Base-by-base conservation (phyloP, 306 rosid species). In the Myrica gale region DNA sequence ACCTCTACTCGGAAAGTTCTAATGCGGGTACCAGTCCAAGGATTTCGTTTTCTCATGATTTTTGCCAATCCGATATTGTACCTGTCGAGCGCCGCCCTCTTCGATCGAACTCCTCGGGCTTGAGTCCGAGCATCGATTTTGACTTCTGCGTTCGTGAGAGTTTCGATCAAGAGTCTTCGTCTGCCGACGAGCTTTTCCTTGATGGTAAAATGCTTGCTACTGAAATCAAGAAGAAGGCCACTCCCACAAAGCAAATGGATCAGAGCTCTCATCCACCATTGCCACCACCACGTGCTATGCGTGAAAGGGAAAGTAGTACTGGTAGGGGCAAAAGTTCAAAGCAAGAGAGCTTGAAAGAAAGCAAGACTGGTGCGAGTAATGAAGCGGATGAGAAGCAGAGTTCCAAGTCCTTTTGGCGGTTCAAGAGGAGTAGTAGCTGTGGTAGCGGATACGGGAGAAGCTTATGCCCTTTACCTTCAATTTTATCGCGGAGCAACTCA, bases 101-200 rank as follows among this genome's bases (percentile, higher is more conserved):
- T 21, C 85, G 95, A 81, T 90, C 96, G 58, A 88, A 76, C 41
- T 89, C 96, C 41, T 76, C 87, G 21, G 84, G 83, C 10, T 79
- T 86, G 79, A 86, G 85, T 71, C 85, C 92, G 54, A 84, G 87
- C 86, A 66, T 86, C 13, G 98, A 91, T 77, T 93, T 93, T 53
- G 92, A 93, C 78, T 90, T 93, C 78, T 89, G 92, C 83, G 89
- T 93, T 37, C 81, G 82, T 0, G 88, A 88, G 60, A 82, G 81
- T 68, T 81, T 80, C 63, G 89, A 87, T 42, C 88, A 76, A 54
- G 90, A 91, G n/a, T 87, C 98, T 19, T 91, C 92, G 42, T 87
- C 97, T 6, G 98, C 98, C 0, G 98, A 93, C 19, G 98, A 93
- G 72, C 92, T 93, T 76, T 93, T 93, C 93, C 89, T 88, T 6